Conservation (phyloP, 2,329 filamentous ascomycete species). For the Diaporthe capsici region DNA sequence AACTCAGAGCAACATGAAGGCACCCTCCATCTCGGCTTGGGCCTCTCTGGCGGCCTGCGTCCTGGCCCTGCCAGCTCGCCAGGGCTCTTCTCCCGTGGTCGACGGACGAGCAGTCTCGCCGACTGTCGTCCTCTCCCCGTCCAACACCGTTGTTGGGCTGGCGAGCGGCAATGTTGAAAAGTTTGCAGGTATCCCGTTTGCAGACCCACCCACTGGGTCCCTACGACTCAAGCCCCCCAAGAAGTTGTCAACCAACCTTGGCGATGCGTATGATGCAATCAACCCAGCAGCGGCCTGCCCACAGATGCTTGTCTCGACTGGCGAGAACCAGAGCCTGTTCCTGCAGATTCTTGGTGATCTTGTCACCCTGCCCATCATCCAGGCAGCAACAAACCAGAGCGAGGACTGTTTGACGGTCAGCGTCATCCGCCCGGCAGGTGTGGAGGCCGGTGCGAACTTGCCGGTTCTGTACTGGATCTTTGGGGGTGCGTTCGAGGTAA, state of each 20-base stretch:
- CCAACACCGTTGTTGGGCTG: constrained; percentile 69
- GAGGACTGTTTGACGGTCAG: constrained; percentile 77
- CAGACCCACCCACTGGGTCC: constrained; percentile 75
- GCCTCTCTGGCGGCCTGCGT: constrained; percentile 10
- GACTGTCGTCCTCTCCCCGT: constrained; percentile 64
- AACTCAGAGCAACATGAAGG: constrained; percentile 30
- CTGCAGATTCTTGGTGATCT: constrained; percentile 63
- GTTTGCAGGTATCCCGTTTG: constrained; percentile 83
- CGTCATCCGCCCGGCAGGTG: constrained; percentile 71
- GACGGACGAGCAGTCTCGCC: constrained; percentile 50
- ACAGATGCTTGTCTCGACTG: constrained; percentile 75
- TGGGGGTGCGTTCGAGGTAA: constrained; percentile 73
- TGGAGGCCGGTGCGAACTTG: constrained; percentile 67
- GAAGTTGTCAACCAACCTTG: constrained; percentile 68
- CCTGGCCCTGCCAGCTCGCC: constrained; percentile 33
- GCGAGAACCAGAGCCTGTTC: constrained; percentile 52
- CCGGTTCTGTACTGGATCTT: constrained; percentile 81
- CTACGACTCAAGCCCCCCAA: constrained; percentile 80
- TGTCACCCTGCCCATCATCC: constrained; percentile 70
- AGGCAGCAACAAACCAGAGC: constrained; percentile 64
- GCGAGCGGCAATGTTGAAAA: constrained; percentile 68
- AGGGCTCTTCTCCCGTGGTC: constrained; percentile 26
- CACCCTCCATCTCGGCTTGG: neutral
- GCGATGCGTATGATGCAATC: constrained; percentile 71
- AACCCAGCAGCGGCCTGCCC: constrained; percentile 75